phyloP scores from a whole-genome alignment of 2,329 filamentous ascomycete species.

The Diaporthe humulicola region DNA sequence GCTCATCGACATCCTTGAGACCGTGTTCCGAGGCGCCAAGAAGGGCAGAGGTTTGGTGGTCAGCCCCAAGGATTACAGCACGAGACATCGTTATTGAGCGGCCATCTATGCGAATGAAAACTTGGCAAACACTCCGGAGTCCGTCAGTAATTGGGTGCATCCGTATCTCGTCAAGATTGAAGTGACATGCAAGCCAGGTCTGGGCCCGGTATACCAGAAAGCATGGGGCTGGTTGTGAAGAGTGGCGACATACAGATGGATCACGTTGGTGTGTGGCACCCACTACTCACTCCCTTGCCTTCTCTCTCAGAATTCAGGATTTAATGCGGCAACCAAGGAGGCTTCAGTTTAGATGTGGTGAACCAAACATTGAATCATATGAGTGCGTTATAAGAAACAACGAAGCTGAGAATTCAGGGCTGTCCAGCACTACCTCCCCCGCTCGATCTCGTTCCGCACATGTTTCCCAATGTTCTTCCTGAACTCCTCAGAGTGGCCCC shows the following conservation, averaged over 20 bases:
- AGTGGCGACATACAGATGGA: background rate
- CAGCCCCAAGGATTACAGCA: conserved; percentile 87
- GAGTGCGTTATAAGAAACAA: too few species aligned
- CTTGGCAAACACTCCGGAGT: too few species aligned
- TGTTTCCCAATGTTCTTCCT: background rate
- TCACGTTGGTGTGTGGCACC: background rate
- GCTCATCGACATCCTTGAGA: conserved; percentile 98
- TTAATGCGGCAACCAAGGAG: too few species aligned
- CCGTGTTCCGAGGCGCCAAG: conserved; percentile 97
- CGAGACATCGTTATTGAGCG: conserved; percentile 74
- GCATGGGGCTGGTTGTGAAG: background rate
- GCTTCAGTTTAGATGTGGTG: too few species aligned
- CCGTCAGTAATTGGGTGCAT: too few species aligned
- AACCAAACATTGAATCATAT: too few species aligned
- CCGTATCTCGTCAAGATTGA: background rate
- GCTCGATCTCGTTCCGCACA: too few species aligned
- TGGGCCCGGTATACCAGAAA: too few species aligned
- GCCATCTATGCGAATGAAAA: background rate
- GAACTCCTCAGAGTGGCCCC: background rate
- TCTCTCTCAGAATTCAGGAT: background rate
- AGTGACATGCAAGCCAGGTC: too few species aligned
- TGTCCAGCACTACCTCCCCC: too few species aligned
- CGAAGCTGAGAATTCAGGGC: background rate
- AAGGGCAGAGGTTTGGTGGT: conserved; percentile 97
- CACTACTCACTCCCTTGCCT: background rate